Percentiles rank a stretch among this genome's conserved stretches.
These are phyloP conservation scores for Metarhizium anisopliae DNA, from an alignment of 2,329 filamentous ascomycete species.

Conservation along the genomic window DNA sequence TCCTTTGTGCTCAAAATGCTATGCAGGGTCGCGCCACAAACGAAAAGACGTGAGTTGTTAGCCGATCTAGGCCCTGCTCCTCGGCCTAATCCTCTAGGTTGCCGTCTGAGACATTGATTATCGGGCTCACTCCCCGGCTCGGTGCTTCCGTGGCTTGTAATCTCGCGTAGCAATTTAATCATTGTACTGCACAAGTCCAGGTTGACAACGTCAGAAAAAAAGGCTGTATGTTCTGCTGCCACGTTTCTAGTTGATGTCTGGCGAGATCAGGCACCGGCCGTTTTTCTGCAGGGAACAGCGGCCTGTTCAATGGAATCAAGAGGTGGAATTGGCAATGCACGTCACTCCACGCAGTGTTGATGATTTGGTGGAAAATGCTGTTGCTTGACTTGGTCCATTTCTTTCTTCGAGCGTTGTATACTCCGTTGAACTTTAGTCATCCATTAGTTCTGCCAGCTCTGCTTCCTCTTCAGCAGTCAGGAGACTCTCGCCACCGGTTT, in stretches of 20 bases:
- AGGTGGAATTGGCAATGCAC: no score
- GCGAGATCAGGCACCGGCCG: no score
- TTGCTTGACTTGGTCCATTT: no score
- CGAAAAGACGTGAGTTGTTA: not conserved
- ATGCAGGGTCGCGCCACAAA: not conserved
- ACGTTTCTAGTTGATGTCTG: no score
- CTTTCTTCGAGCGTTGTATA: no score
- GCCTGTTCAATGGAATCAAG: no score
- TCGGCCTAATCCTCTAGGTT: not conserved
- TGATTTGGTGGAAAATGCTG: no score
- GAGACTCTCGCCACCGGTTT: conserved; percentile 35
- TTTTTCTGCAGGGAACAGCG: no score
- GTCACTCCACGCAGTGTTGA: no score
- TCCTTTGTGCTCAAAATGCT: not conserved
- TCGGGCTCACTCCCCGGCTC: not conserved
- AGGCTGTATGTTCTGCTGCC: no score
- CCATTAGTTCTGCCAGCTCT: conserved; percentile 87
- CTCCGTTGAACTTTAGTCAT: conserved; percentile 34
- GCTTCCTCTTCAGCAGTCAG: conserved; percentile 87
- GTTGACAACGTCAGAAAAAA: not conserved
- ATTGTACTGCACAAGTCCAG: not conserved
- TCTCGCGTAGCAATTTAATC: not conserved
- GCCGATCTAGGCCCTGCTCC: not conserved
- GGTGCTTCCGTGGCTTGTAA: not conserved
- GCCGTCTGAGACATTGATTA: not conserved